Conservation (phyloP, 805 yeast genomes). For the Candida odintsovae region DNA sequence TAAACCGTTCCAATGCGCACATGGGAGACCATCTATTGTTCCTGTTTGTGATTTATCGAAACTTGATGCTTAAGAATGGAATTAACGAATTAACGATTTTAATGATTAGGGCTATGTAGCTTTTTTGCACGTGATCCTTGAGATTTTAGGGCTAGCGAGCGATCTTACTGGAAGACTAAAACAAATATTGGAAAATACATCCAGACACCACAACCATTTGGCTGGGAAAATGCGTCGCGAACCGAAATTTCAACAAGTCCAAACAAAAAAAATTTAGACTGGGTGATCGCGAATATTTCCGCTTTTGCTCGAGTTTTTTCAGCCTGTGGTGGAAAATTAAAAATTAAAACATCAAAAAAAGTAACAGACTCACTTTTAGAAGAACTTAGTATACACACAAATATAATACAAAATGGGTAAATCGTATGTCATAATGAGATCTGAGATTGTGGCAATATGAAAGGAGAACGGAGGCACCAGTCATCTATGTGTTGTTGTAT, state of each 20-base stretch:
- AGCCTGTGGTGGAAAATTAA: neutral
- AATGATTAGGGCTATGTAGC: neutral
- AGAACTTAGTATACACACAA: conserved; percentile 6
- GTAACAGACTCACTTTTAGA: neutral
- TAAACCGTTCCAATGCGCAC: conserved; percentile 77
- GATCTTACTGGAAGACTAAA: no score
- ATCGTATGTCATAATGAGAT: conserved; percentile 18
- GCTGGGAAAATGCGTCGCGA: neutral
- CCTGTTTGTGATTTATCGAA: conserved; percentile 36
- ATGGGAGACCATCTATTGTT: conserved; percentile 71
- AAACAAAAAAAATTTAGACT: neutral
- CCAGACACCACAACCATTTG: neutral
- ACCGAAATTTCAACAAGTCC: neutral
- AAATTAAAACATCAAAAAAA: neutral
- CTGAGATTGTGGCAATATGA: neutral
- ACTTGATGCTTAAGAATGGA: neutral
- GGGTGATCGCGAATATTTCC: conserved; percentile 3
- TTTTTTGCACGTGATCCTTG: neutral
- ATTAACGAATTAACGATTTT: no score
- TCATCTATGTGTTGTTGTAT: neutral
- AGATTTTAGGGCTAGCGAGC: neutral
- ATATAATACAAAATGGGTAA: conserved; percentile 24
- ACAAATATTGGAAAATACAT: neutral
- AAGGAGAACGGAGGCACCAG: neutral
- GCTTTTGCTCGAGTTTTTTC: neutral